Evolutionary conservation across 2,329 filamentous ascomycete genomes (phyloP).

Genomic region (Rhinocladiella similis): DNA sequence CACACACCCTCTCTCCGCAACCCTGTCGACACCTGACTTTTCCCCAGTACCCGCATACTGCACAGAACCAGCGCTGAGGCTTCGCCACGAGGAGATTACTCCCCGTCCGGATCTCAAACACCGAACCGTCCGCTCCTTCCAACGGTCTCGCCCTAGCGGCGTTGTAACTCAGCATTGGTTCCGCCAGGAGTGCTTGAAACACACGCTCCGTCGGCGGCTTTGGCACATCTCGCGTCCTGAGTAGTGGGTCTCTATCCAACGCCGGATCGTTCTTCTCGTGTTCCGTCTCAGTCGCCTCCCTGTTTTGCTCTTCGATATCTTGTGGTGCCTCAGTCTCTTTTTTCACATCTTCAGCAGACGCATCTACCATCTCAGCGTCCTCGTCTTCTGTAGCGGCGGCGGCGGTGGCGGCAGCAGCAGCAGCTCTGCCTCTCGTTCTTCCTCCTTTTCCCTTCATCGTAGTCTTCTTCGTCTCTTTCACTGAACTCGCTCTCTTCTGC

Average conservation of each 20-base stretch:
- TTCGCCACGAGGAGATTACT: constrained; percentile 28
- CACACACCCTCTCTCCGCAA: constrained; percentile 48
- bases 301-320: constrained; percentile 11
- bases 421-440: no score
- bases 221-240: constrained; percentile 41
- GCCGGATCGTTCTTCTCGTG: constrained; percentile 34
- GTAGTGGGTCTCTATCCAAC: constrained; percentile 26
- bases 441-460: no score
- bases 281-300: constrained; percentile 32
- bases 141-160: constrained; percentile 43
- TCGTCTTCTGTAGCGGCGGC: no score
- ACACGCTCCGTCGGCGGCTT: constrained; percentile 46
- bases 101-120: constrained; percentile 16
- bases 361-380: neutral
- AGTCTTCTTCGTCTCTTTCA: constrained; percentile 18
- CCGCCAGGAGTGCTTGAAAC: constrained; percentile 46
- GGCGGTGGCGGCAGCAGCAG: no score
- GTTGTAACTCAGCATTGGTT: constrained; percentile 49
- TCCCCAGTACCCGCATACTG: constrained; percentile 53
- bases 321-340: constrained; percentile 15
- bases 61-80: constrained; percentile 45
- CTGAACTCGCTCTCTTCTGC: constrained; percentile 3
- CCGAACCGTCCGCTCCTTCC: constrained; percentile 2
- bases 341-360: constrained; percentile 14
- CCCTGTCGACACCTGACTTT: constrained; percentile 47